Conservation (phyloP, 202 grass and related monocot genomes). For the Musa balbisiana region DNA sequence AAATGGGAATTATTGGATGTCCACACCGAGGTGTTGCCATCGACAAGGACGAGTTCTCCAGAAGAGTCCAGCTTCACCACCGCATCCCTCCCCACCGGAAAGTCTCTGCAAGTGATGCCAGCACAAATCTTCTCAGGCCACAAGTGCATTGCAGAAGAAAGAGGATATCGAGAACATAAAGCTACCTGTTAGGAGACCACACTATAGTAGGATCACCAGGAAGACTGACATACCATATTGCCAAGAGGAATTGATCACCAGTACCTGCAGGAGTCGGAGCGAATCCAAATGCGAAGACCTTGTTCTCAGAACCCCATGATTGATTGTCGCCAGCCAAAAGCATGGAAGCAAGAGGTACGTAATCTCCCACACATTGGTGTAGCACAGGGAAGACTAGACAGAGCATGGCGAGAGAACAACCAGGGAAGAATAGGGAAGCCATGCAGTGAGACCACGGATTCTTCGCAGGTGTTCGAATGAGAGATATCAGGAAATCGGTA, state of each 20-base stretch:
- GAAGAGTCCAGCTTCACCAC: not conserved
- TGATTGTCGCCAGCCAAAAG: not conserved
- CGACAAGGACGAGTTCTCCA: not conserved
- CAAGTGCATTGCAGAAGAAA: no score
- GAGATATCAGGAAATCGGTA: not conserved
- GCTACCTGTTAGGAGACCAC: conserved; percentile 1
- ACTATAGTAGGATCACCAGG: not conserved
- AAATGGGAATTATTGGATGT: not conserved
- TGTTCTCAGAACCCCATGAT: not conserved
- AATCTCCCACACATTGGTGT: not conserved
- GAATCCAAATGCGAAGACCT: not conserved
- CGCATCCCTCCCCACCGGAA: not conserved
- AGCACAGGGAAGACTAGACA: not conserved
- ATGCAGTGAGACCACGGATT: not conserved
- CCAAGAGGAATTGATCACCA: not conserved
- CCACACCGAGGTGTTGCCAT: not conserved
- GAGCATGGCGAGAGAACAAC: not conserved
- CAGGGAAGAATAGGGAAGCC: not conserved
- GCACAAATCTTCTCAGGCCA: not conserved
- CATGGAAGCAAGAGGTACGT: not conserved
- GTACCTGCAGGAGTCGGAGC: not conserved
- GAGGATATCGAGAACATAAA: not conserved
- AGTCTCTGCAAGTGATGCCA: not conserved
- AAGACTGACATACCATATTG: not conserved
- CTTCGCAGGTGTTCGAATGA: not conserved